Conservation (phyloP, 768 basidiomycete genomes). For the Suillus bovinus region DNA sequence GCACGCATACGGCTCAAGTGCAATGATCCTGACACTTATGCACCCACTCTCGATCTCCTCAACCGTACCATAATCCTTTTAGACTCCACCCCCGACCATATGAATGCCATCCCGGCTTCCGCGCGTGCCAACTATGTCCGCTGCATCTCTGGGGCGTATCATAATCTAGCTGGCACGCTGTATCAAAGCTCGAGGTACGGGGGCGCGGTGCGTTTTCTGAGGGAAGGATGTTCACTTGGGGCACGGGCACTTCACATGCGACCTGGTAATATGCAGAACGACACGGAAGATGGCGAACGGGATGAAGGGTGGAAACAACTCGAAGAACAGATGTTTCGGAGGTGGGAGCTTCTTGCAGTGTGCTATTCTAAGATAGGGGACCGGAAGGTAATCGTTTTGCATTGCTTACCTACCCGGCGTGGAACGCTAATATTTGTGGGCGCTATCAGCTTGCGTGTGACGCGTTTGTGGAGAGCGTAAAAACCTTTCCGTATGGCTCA, state of each 20-base stretch:
- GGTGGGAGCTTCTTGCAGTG: constrained; percentile 82
- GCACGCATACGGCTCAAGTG: constrained; percentile 45
- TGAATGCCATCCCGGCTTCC: constrained; percentile 21
- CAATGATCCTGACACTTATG: constrained; percentile 47
- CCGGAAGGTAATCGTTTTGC: constrained; percentile 51
- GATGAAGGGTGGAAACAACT: constrained; percentile 56
- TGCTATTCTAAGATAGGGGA: constrained; percentile 81
- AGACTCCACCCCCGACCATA: constrained; percentile 12
- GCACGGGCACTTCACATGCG: constrained; percentile 42
- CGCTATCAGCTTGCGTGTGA: constrained; percentile 56
- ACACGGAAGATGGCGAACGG: constrained; percentile 26
- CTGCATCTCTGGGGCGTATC: constrained; percentile 70
- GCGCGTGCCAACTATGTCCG: constrained; percentile 56
- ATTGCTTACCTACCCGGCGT: constrained; percentile 11
- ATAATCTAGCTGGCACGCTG: constrained; percentile 67
- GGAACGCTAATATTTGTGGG: neutral
- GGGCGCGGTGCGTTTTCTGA: constrained; percentile 66
- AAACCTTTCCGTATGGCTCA: constrained; percentile 50
- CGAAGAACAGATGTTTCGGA: constrained; percentile 61
- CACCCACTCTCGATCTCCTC: constrained; percentile 47
- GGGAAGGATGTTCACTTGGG: constrained; percentile 59
- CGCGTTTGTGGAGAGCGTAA: constrained; percentile 52
- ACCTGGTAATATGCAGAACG: constrained; percentile 9
- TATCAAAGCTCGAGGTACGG: constrained; percentile 66
- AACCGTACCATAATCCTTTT: constrained; percentile 39